These are phyloP conservation scores for Volutella citrinella DNA, from an alignment of 2,329 filamentous ascomycete species.

Conservation along the genomic window DNA sequence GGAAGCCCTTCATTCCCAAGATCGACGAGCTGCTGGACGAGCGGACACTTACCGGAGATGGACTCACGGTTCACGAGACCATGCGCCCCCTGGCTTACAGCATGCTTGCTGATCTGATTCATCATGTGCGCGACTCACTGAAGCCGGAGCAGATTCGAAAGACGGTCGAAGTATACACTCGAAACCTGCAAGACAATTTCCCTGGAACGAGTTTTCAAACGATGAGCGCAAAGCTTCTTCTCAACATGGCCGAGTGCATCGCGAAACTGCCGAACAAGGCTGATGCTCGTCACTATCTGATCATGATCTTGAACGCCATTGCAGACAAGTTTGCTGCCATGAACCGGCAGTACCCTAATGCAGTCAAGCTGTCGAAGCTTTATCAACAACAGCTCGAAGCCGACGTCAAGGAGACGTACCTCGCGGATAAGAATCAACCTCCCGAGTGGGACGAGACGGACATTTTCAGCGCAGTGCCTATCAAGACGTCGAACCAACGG, in stretches of 20 bases:
- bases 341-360: conserved; percentile 94
- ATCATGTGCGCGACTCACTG: conserved; percentile 90
- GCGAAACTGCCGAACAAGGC: conserved; percentile 89
- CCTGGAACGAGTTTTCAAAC: conserved; percentile 98
- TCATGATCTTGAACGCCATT: conserved; percentile 97
- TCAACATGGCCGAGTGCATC: conserved; percentile 99
- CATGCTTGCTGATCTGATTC: conserved; percentile 96
- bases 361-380: conserved; percentile 83
- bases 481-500: conserved; percentile 88
- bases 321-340: conserved; percentile 97
- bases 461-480: conserved; percentile 93
- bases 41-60: conserved; percentile 90
- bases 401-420: conserved; percentile 67
- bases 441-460: conserved; percentile 98
- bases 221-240: conserved; percentile 94
- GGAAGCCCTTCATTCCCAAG: conserved; percentile 89
- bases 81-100: conserved; percentile 95
- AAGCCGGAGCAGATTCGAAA: conserved; percentile 87
- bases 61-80: conserved; percentile 92
- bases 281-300: conserved; percentile 90
- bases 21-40: conserved; percentile 96
- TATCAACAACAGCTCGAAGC: conserved; percentile 68
- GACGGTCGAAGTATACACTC: conserved; percentile 96
- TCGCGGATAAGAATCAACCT: conserved; percentile 74
- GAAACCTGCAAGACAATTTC: conserved; percentile 91